These are phyloP conservation scores for Pholiota molesta DNA, from an alignment of 768 basidiomycete species.

Conservation along the genomic window DNA sequence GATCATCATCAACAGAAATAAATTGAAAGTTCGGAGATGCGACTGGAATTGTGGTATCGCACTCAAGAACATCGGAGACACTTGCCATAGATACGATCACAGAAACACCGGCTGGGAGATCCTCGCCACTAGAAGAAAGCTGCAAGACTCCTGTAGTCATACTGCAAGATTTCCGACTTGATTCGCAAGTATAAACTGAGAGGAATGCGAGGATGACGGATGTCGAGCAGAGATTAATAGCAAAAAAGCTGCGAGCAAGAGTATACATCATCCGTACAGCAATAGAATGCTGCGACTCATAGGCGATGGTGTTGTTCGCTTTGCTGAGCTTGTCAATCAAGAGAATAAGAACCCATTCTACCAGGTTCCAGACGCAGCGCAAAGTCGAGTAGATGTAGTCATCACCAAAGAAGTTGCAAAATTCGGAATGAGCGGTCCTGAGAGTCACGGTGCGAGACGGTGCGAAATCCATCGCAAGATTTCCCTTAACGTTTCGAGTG, in stretches of 20 bases:
- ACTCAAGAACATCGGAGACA: too few species aligned
- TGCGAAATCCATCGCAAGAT: not conserved
- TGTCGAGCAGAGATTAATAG: not conserved
- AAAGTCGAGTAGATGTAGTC: not conserved
- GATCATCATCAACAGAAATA: too few species aligned
- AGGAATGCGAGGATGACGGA: not conserved
- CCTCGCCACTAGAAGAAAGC: too few species aligned
- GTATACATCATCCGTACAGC: not conserved
- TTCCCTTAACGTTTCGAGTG: not conserved
- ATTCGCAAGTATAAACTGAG: not conserved
- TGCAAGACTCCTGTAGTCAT: too few species aligned
- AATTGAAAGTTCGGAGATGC: too few species aligned
- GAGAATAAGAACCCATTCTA: not conserved
- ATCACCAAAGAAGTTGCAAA: not conserved
- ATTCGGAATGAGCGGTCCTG: not conserved
- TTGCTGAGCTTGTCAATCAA: not conserved
- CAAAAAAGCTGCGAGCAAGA: not conserved
- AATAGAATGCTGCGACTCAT: not conserved
- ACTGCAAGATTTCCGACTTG: not conserved
- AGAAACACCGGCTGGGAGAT: too few species aligned
- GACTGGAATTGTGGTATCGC: too few species aligned
- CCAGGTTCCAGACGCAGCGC: not conserved
- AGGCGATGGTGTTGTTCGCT: not conserved
- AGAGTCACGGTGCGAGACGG: not conserved
- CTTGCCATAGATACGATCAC: too few species aligned